Evolutionary conservation across 306 rosid genomes (phyloP).

Genomic region (Echinosophora koreensis): DNA sequence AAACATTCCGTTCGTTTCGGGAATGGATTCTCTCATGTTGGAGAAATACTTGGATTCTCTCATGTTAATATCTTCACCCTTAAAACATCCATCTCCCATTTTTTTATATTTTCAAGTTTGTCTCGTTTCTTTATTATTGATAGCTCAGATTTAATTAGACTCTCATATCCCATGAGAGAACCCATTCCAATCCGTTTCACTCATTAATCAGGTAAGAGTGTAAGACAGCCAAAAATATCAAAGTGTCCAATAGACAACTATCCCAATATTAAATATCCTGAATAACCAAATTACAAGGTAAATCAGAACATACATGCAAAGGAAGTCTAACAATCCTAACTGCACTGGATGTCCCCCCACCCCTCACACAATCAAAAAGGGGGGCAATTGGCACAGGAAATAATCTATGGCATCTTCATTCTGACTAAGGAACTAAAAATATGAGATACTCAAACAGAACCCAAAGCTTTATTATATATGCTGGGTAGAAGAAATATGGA

Average conservation of each 20-base stretch:
- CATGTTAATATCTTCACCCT: no score
- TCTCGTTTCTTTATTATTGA: no score
- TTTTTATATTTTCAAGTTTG: no score
- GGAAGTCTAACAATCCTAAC: constrained; percentile 38
- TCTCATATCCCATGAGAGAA: no score
- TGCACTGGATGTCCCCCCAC: constrained; percentile 36
- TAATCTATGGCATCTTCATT: constrained; percentile 55
- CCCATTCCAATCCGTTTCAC: background rate
- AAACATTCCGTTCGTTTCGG: background rate
- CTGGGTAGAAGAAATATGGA: constrained; percentile 42
- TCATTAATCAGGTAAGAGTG: background rate
- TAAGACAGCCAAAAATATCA: background rate
- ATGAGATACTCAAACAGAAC: constrained; percentile 50
- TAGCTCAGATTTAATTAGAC: no score
- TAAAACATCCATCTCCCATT: no score
- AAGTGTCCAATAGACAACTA: constrained; percentile 4
- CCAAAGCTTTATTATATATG: constrained; percentile 60
- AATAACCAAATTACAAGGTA: constrained; percentile 42
- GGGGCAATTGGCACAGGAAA: constrained; percentile 45
- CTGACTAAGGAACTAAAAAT: constrained; percentile 48
- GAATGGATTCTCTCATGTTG: no score
- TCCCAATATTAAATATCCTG: constrained; percentile 35
- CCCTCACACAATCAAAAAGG: constrained; percentile 33
- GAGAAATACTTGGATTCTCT: no score
- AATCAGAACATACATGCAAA: constrained; percentile 41